A percentile compares a stretch with the other conserved stretches of the same genome.
Conservation (phyloP, 176 grass and related monocot species). For the Juncus inflexus region DNA sequence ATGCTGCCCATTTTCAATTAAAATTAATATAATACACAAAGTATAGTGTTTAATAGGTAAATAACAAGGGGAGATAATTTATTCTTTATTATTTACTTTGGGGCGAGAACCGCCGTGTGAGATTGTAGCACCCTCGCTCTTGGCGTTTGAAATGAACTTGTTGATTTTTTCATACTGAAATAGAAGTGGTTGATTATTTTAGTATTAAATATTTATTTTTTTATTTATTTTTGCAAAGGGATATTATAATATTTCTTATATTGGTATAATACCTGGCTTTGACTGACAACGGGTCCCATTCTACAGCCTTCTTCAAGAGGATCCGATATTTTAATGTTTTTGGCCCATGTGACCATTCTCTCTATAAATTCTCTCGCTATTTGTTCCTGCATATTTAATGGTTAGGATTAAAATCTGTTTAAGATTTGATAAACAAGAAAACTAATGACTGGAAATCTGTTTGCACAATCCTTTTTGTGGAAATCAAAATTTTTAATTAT, state of each 20-base stretch:
- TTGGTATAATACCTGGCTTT: constrained; percentile 66
- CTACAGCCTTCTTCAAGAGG: constrained; percentile 94
- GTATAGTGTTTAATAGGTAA: neutral
- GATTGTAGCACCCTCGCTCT: constrained; percentile 81
- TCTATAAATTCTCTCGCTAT: constrained; percentile 80
- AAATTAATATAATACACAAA: constrained; percentile 1
- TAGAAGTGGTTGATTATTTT: constrained; percentile 5
- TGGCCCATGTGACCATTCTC: constrained; percentile 85
- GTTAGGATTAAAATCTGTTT: neutral
- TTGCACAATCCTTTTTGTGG: no score
- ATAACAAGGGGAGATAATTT: neutral
- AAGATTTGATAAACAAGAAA: constrained; percentile 1
- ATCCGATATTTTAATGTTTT: constrained; percentile 92
- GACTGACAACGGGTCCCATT: constrained; percentile 81
- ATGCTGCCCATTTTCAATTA: constrained; percentile 44
- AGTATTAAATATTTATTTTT: neutral
- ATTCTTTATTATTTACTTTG: constrained; percentile 41
- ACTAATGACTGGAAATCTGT: no score
- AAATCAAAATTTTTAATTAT: no score
- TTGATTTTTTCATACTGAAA: constrained; percentile 92
- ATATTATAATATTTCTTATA: constrained; percentile 8
- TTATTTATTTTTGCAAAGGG: neutral
- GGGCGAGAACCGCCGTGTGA: constrained; percentile 75
- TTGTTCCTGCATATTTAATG: constrained; percentile 48
- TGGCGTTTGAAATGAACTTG: constrained; percentile 64